Conservation (phyloP, 2,329 filamentous ascomycete species). For the Cladosporium cucumerinum region DNA sequence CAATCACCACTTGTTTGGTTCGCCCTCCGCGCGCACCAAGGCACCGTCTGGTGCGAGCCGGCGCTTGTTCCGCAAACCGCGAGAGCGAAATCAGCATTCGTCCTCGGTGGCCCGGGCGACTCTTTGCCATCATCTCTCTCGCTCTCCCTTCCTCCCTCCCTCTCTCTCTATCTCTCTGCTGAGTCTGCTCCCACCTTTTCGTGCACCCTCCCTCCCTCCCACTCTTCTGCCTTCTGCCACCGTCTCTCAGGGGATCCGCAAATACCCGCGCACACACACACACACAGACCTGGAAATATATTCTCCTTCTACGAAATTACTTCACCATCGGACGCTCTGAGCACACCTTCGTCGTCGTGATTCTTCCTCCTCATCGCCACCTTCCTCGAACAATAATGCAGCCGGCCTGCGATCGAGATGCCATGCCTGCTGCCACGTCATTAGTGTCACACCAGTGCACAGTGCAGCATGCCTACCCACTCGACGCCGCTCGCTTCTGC, state of each 20-base stretch:
- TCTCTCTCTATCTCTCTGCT: too few relatives aligned
- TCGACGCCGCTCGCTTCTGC: neutral
- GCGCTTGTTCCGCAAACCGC: conserved; percentile 12
- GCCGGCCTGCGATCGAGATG: neutral
- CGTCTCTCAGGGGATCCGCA: conserved; percentile 7
- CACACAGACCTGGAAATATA: neutral
- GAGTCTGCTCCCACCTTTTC: neutral
- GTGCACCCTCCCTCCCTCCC: neutral
- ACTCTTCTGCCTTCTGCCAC: neutral
- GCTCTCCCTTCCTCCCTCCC: neutral
- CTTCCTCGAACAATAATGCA: neutral
- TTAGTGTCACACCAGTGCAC: neutral
- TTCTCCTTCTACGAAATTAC: neutral
- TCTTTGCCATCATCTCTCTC: neutral
- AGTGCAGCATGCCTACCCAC: neutral
- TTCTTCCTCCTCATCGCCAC: neutral
- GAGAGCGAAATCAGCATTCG: neutral
- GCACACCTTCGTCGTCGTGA: neutral
- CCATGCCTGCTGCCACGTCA: neutral
- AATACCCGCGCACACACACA: conserved; percentile 9
- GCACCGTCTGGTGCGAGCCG: neutral
- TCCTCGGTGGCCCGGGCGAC: neutral
- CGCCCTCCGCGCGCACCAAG: neutral
- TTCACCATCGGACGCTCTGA: neutral
- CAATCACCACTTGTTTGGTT: neutral